Evolutionary conservation across 106 monocot species (phyloP).

Genomic region (Dioscorea zingiberensis): DNA sequence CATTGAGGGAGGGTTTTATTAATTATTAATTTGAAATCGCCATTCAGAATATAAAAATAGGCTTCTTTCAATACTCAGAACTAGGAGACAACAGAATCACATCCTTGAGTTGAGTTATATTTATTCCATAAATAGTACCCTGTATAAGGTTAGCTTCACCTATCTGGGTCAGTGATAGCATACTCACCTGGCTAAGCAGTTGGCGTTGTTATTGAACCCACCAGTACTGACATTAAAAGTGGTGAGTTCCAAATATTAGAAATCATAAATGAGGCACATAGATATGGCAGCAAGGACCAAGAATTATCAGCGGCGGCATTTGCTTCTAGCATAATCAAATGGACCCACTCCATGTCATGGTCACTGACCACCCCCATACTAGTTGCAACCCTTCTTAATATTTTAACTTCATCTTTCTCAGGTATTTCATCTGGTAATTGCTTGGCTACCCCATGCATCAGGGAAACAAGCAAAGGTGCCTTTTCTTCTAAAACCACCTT

Average conservation of each 20-base stretch:
- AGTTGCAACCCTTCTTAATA: slow-evolving; percentile 60
- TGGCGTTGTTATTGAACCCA: slow-evolving; percentile 78
- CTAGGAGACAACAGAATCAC: background rate
- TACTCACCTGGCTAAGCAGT: slow-evolving; percentile 78
- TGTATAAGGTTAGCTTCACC: too few species aligned
- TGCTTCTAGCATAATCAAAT: slow-evolving; percentile 58
- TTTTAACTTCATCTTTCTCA: slow-evolving; percentile 66
- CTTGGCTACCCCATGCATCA: slow-evolving; percentile 57
- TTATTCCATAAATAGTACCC: too few species aligned
- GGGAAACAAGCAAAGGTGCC: slow-evolving; percentile 67
- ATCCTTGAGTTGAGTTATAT: background rate
- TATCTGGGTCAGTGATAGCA: background rate
- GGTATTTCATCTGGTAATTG: slow-evolving; percentile 71
- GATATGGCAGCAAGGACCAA: slow-evolving; percentile 85
- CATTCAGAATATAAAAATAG: too few species aligned
- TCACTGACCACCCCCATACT: slow-evolving; percentile 37
- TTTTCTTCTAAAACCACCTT: slow-evolving; percentile 77
- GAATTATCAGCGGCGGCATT: slow-evolving; percentile 59
- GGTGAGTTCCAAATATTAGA: slow-evolving; percentile 69
- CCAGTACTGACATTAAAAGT: slow-evolving; percentile 60
- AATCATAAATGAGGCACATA: slow-evolving; percentile 75
- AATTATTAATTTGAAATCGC: too few species aligned
- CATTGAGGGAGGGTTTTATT: too few species aligned
- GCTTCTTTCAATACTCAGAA: background rate
- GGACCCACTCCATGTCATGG: slow-evolving; percentile 88